These are phyloP conservation scores for Fusarium sp. DNA, from an alignment of 2,329 filamentous ascomycete species.

Conservation along the genomic window DNA sequence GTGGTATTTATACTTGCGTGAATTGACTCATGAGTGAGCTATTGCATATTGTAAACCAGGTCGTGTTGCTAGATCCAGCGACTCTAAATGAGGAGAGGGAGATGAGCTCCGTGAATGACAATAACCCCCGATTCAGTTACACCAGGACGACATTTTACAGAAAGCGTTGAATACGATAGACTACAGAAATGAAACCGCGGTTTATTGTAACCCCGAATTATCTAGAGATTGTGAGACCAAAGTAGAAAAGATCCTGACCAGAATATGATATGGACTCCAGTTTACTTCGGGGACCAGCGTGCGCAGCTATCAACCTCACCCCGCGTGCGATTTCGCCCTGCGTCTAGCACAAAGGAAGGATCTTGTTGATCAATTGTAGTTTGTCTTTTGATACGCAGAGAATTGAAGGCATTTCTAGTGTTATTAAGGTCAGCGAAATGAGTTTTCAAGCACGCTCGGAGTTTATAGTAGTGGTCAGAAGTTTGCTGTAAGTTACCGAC, in stretches of 20 bases:
- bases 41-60: background rate
- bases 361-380: background rate
- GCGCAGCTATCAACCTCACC: too few relatives aligned
- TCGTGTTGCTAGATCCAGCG: too few relatives aligned
- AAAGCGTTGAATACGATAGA: too few relatives aligned
- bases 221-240: background rate
- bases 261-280: background rate
- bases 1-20: background rate
- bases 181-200: background rate
- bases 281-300: background rate
- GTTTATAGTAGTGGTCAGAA: too few relatives aligned
- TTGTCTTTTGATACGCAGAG: too few relatives aligned
- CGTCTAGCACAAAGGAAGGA: too few relatives aligned
- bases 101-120: background rate
- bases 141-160: too few relatives aligned
- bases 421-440: background rate
- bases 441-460: background rate
- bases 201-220: accelerated
- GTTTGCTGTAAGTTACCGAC: too few relatives aligned
- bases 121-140: too few relatives aligned
- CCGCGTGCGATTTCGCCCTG: too few relatives aligned
- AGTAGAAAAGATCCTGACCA: background rate
- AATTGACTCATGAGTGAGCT: too few relatives aligned
- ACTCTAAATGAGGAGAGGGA: background rate
- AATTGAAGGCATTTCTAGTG: background rate